These are phyloP conservation scores for Bipolaris bicolor DNA, from an alignment of 2,329 filamentous ascomycete species.

Conservation along the genomic window DNA sequence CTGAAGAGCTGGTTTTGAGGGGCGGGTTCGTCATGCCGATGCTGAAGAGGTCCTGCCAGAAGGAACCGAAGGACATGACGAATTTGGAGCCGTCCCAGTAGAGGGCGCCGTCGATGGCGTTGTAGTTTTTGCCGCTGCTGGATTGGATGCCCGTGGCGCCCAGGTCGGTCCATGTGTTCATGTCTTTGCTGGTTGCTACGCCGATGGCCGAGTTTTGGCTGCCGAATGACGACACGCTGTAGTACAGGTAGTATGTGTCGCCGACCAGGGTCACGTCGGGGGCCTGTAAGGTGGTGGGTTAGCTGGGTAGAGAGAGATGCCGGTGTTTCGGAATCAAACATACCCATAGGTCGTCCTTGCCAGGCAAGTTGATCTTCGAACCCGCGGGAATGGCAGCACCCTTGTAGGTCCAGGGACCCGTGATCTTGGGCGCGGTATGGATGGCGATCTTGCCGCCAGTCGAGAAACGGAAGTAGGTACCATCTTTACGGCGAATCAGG, in stretches of 20 bases:
- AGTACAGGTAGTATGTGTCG: conserved; percentile 68
- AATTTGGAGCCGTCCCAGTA: conserved; percentile 54
- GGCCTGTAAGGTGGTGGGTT: conserved; percentile 53
- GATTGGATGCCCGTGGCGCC: conserved; percentile 61
- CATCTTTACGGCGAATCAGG: conserved; percentile 56
- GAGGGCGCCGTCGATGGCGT: conserved; percentile 60
- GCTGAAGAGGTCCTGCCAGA: conserved; percentile 70
- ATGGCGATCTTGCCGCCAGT: conserved; percentile 59
- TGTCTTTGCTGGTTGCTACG: conserved; percentile 56
- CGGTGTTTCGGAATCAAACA: conserved; percentile 1
- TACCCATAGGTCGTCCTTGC: conserved; percentile 59
- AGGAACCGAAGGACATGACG: conserved; percentile 69
- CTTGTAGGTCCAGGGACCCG: conserved; percentile 59
- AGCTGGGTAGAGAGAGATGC: background rate
- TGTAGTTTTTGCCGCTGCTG: conserved; percentile 49
- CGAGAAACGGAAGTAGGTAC: conserved; percentile 61
- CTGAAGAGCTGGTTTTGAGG: conserved; percentile 40
- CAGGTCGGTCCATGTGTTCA: conserved; percentile 66
- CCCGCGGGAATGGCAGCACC: conserved; percentile 56
- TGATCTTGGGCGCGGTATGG: conserved; percentile 55
- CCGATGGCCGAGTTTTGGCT: conserved; percentile 68
- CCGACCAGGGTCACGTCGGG: conserved; percentile 67
- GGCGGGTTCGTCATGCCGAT: conserved; percentile 56
- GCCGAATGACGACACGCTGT: conserved; percentile 68
- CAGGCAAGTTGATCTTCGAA: conserved; percentile 54